phyloP scores from a whole-genome alignment of 2,329 filamentous ascomycete genomes.

The Colletotrichum sp. region DNA sequence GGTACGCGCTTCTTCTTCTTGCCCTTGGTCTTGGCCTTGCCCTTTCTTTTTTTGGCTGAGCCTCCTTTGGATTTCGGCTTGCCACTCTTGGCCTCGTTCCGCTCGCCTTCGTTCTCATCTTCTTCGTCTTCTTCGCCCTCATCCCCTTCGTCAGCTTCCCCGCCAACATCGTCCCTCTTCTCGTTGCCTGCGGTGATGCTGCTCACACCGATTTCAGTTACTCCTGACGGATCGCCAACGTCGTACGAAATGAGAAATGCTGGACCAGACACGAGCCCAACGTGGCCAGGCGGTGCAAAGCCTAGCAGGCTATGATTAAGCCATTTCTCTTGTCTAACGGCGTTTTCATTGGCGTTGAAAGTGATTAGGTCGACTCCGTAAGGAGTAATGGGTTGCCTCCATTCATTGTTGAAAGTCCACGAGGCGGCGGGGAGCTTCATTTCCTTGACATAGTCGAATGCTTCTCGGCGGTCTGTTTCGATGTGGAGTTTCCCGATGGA shows the following conservation, averaged over 20 bases:
- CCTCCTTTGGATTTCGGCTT: neutral
- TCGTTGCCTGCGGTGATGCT: neutral
- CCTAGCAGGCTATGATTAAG: neutral
- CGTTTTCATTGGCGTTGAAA: neutral
- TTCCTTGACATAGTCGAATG: neutral
- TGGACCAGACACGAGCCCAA: neutral
- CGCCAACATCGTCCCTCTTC: rapidly evolving
- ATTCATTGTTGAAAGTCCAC: neutral
- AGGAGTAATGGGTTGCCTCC: rapidly evolving
- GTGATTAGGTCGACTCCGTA: neutral
- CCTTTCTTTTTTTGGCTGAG: neutral
- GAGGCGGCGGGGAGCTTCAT: neutral
- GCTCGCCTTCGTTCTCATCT: rapidly evolving
- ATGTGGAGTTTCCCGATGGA: neutral
- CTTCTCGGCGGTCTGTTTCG: neutral
- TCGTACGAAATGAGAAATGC: neutral
- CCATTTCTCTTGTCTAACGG: neutral
- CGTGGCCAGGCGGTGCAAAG: neutral
- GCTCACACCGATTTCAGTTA: rapidly evolving
- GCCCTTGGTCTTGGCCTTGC: rapidly evolving
- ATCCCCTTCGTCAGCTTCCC: rapidly evolving
- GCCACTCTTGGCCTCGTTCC: rapidly evolving
- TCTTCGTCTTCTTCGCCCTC: neutral
- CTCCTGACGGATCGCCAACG: neutral
- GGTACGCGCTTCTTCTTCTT: neutral